Base-by-base conservation (phyloP, 2,329 filamentous ascomycete species). In the Diaporthe vexans region DNA sequence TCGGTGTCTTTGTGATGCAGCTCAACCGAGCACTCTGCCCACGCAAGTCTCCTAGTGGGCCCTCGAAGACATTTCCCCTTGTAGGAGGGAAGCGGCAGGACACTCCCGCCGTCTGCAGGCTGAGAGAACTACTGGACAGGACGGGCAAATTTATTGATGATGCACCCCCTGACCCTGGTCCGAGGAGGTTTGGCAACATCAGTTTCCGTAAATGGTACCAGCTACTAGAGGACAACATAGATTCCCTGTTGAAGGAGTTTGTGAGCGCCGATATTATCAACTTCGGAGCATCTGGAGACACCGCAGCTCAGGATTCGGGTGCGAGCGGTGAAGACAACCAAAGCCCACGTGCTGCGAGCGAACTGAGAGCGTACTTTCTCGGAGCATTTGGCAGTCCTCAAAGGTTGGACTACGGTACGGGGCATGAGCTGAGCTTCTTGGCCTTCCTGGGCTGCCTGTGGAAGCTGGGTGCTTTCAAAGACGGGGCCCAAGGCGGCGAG, bases 401-500 rank as follows among this genome's bases (percentile, higher is more conserved):
- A 79, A 88, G 97, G 71, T 87, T 99, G 35, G 97, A 99, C 84
- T 99, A 98, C 81, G 97, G 97, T 1, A 98, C 97, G 0, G 97
- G 97, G 0, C 97, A 99, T 82, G 97, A 99, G 81, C 86, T 99
- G 69, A 98, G 94, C 83, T 99, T 99, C 79, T 83, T 98, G 10
- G 96, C 97, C 1, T 99, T 99, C 76, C 82, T 99, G 8, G 95
- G 92, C 6, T 92, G 94, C 75, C 86, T 99, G 7, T 99, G 96
- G 95, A 98, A 98, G 82, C 86, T 99, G 3, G 92, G 93, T 58
- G 92, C 90, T 21, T 98, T 99, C 81, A 85, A 88, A 3, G 85
- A 89, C n/a, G 89, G 87, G 2, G 78, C 81, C 10, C 76, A 82
- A 48, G 85, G 84, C 52, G 89, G 88, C 76, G 84, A 91, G 81